Evolutionary conservation across 2,329 filamentous ascomycete genomes (phyloP), one percentile per base, ranked within the genome.

Genomic region (Pestalotiopsis fici): DNA sequence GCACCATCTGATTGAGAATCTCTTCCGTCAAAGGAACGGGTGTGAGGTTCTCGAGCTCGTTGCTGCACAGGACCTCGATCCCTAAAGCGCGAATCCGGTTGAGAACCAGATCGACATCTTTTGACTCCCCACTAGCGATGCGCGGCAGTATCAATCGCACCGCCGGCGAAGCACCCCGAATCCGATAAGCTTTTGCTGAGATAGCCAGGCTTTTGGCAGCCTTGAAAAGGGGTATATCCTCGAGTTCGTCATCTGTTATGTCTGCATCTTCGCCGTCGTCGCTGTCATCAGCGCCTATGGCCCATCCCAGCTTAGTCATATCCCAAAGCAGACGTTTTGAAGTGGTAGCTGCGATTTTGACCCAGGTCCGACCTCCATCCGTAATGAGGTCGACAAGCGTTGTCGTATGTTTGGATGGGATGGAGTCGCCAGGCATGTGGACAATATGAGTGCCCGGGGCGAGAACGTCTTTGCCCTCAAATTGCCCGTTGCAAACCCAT

Each of bases 311-410:
- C 60, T 75, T 76, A 18, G 76, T 76, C 67, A 77, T 72, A 61
- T 78, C 76, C 37, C 75, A 76, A 11, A 76, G 60, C 2, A 78
- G 56, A 43, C 74, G 71, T 59, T 72, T 75, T 54, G 77, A 76
- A 3, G 74, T 76, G 67, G 74, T 74, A 15, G 75, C 72, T 1
- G 74, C 77, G n/a, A 78, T 72, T 65, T 77, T 78, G 65, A 72
- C 74, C 76, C 76, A 78, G 3, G 73, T 74, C 12, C 70, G 67
- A 2, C 76, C 76, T 3, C 72, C 74, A 63, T 78, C 74, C 9
- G 73, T 71, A 3, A 78, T 70, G 7, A 77, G 67, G 61, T 78
- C 76, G 59, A 78, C 69, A n/a, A 74, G 68, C 65, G 72, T 70
- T 68, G 69, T 31, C 65, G 67, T 18, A 71, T 69, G 15, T 70